Base-by-base conservation (phyloP, 2,329 filamentous ascomycete genomes). In the Didymosphaeria variabile region DNA sequence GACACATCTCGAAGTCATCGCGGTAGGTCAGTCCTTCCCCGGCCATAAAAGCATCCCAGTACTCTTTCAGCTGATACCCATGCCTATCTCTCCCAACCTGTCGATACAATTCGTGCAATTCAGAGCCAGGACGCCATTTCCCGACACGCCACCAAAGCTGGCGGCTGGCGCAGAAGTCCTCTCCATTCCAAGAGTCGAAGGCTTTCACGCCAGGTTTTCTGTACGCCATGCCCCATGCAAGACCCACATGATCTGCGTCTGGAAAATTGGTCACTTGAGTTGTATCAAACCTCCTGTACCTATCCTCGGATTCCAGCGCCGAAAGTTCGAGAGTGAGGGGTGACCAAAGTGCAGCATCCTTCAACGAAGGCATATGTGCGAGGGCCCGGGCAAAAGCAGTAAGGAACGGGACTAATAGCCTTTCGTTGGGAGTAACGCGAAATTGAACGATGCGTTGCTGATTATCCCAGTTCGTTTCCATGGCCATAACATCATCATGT, bases 141-240 rank as follows among this genome's bases (percentile, higher is more conserved):
- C 10, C 49, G 6, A 36, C 17, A 9, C 31, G 13, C 54, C 54
- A 56, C 54, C 54, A 56, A 1, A 56, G 5, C 21, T 56, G 54
- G 9, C 54, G 54, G 13, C 17, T 52, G 23, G n/a, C 7, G 3
- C 17, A 44, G 9, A 21, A 5, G 12, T 55, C 19, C 8, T 29
- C 36, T 10, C 36, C 52, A 5, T 17, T 17, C 17, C 12, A n/a
- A 2, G 31, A 15, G 5, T 17, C 15, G 26, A 52, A 52, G 12
- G 49, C 31, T 13, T 26, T 17, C 26, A 17, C 36, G 13, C 38
- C 36, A 3, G 60, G 55, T 17, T 15, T 42, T 19, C n/a, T n/a
- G 34, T 63, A 63, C 5, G 57, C 57, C 8, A 63, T 42, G 2
- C 57, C 60, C 60, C 60, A 63, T 10, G 50, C 60, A 3, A 56